Percentiles rank a stretch among this genome's conserved stretches.
These are phyloP conservation scores for Beauveria asiatica DNA, from an alignment of 2,329 filamentous ascomycete species.

Conservation along the genomic window DNA sequence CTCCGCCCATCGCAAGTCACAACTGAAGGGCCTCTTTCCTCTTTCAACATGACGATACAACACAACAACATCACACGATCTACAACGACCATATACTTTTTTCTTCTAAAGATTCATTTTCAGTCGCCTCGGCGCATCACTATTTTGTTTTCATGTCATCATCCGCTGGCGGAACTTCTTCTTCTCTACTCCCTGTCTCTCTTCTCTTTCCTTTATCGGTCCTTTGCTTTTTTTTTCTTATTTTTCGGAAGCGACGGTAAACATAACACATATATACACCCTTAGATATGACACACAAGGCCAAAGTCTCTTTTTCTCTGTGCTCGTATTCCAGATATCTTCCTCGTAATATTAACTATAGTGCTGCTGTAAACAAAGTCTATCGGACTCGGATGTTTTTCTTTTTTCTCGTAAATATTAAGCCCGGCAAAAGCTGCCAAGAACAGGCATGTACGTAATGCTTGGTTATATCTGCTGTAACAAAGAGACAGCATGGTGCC, in stretches of 20 bases:
- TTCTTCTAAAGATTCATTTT: neutral
- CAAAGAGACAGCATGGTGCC: neutral
- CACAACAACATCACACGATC: neutral
- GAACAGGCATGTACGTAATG: neutral
- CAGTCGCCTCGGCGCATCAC: neutral
- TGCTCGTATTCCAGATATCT: neutral
- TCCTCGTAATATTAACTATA: neutral
- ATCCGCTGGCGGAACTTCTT: conserved; percentile 4
- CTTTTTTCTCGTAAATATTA: neutral
- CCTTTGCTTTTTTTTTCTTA: neutral
- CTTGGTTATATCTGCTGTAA: neutral
- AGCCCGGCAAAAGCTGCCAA: neutral
- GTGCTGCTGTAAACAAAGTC: neutral
- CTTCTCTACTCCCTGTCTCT: neutral
- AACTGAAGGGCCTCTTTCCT: neutral
- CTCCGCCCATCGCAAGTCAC: neutral
- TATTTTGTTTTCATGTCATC: neutral
- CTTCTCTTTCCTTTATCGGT: neutral
- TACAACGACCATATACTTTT: neutral
- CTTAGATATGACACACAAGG: neutral
- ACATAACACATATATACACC: neutral
- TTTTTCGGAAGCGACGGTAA: neutral
- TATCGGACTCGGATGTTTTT: neutral
- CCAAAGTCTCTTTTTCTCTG: neutral
- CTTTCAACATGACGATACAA: neutral